A percentile compares a stretch with the other conserved stretches of the same genome.
These are phyloP conservation scores for Mycena latifolia DNA, from an alignment of 768 basidiomycete species.

Conservation along the genomic window DNA sequence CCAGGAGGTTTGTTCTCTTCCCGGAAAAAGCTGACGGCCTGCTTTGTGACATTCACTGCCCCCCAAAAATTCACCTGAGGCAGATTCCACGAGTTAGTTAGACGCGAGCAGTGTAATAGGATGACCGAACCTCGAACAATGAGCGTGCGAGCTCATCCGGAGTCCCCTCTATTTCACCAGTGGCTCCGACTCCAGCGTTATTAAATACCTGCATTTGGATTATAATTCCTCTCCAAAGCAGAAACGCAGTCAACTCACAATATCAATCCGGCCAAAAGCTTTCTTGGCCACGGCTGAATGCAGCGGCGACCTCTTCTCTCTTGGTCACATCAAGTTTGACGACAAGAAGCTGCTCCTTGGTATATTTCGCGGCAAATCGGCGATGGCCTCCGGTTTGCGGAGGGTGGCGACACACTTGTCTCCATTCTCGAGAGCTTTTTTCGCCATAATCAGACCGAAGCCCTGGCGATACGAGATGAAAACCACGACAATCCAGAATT, in stretches of 20 bases:
- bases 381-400: slow-evolving; percentile 50
- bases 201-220: slow-evolving; percentile 46
- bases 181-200: slow-evolving; percentile 51
- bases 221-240: neutral
- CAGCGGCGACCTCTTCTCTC: slow-evolving; percentile 44
- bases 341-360: slow-evolving; percentile 48
- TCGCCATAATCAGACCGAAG: slow-evolving; percentile 33
- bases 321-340: slow-evolving; percentile 55
- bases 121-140: slow-evolving; percentile 51
- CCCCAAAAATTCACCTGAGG: too few species aligned
- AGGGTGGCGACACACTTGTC: slow-evolving; percentile 53
- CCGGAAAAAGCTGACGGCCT: slow-evolving; percentile 50
- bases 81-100: too few species aligned
- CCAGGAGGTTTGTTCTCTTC: slow-evolving; percentile 55
- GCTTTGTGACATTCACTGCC: too few species aligned
- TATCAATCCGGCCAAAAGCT: slow-evolving; percentile 56
- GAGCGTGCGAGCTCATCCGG: slow-evolving; percentile 46
- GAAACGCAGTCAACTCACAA: slow-evolving; percentile 37
- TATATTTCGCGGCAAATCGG: slow-evolving; percentile 41
- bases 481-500: too few species aligned
- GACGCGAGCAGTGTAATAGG: too few species aligned
- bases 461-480: slow-evolving; percentile 21
- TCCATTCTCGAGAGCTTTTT: slow-evolving; percentile 32
- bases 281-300: slow-evolving; percentile 49
- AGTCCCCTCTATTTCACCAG: slow-evolving; percentile 54